Evolutionary conservation across 2,329 filamentous ascomycete genomes (phyloP).

Genomic region (Xylaria sp.): DNA sequence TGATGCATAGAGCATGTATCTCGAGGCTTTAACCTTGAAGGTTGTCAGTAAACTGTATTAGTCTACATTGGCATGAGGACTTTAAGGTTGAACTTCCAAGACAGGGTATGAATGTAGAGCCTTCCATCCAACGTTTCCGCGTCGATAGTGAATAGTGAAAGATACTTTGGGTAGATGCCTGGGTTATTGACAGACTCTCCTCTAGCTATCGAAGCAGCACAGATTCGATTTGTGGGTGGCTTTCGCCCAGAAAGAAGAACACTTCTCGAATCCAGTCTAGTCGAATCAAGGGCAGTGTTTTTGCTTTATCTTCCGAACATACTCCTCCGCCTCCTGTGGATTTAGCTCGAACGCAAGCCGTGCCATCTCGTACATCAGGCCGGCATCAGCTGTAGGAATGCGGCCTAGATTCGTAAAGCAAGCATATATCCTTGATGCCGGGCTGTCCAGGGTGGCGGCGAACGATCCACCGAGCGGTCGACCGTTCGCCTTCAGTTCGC

Average conservation of each 20-base stretch:
- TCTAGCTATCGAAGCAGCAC: too few species aligned
- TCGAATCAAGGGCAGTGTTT: slow-evolving; percentile 1
- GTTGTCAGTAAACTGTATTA: too few species aligned
- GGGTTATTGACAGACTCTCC: too few species aligned
- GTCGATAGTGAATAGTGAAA: too few species aligned
- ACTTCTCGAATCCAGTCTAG: background rate
- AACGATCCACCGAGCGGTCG: slow-evolving; percentile 14
- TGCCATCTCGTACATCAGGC: background rate
- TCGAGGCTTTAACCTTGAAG: too few species aligned
- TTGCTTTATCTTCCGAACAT: slow-evolving; percentile 5
- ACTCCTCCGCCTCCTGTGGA: slow-evolving; percentile 1
- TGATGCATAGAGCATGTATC: too few species aligned
- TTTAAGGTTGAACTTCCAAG: too few species aligned
- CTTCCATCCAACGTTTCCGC: too few species aligned
- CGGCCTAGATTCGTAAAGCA: slow-evolving; percentile 3
- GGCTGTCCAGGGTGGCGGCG: slow-evolving; percentile 23
- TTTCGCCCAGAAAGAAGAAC: background rate
- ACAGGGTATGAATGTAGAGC: too few species aligned
- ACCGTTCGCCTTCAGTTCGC: slow-evolving; percentile 1
- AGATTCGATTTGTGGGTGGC: background rate
- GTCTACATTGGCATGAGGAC: too few species aligned
- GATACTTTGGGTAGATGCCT: too few species aligned
- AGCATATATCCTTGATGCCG: slow-evolving; percentile 4
- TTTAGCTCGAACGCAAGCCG: slow-evolving; percentile 1
- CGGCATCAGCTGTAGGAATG: background rate